These are phyloP conservation scores for Trichoderma breve DNA, from an alignment of 2,329 filamentous ascomycete species.

Conservation along the genomic window DNA sequence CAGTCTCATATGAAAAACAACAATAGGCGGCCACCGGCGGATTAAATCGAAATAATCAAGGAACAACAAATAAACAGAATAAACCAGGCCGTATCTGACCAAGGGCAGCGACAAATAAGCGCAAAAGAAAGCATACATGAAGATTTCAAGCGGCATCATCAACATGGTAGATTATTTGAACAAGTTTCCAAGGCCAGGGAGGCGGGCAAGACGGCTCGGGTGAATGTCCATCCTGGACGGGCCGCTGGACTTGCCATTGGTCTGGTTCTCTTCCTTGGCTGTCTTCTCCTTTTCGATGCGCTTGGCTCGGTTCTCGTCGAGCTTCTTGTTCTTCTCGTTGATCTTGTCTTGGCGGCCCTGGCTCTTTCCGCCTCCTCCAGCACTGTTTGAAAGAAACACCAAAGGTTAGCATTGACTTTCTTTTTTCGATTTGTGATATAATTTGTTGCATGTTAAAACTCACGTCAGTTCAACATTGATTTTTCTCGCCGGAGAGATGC, in stretches of 20 bases:
- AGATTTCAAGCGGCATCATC: not conserved
- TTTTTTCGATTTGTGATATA: no score
- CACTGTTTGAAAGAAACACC: conserved; percentile 46
- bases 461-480: conserved; percentile 93
- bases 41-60: not conserved
- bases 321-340: conserved; percentile 78
- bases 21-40: not conserved
- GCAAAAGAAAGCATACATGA: not conserved
- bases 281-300: conserved; percentile 48
- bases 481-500: conserved; percentile 57
- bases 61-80: not conserved
- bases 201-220: conserved; percentile 47
- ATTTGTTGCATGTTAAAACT: conserved; percentile 34
- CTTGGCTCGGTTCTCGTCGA: conserved; percentile 63
- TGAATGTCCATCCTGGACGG: conserved; percentile 43
- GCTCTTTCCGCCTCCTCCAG: conserved; percentile 81
- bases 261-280: conserved; percentile 32
- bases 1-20: not conserved
- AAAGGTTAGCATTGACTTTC: not conserved
- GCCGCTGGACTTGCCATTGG: conserved; percentile 24
- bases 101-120: not conserved
- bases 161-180: not conserved
- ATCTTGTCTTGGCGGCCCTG: conserved; percentile 72
- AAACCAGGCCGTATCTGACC: not conserved
- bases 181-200: conserved; percentile 24